Evolutionary conservation across 805 yeast species (phyloP), one percentile per base, ranked within the genome.

Genomic region (Kluyveromyces siamensis): DNA sequence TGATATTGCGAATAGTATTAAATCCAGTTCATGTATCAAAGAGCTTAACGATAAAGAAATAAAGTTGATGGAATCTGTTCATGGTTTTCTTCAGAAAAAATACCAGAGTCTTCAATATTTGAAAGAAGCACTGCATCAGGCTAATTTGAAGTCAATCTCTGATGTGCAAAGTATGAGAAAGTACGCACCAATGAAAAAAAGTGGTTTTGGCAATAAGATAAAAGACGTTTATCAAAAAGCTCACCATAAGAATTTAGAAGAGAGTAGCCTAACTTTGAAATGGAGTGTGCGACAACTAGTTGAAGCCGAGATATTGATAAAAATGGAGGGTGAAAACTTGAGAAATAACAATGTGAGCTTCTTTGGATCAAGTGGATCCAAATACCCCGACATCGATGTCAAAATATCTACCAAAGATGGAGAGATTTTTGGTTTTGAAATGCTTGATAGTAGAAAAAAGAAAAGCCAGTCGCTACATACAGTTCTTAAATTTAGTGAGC

Each of bases 1-100:
- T 59, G 87, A 86, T 53, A 83, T 93, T 52, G 95, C 96, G 0
- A 68, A 75, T 47, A 97, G 91, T 53, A 87, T 93, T 53, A 68
- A 66, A 52, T 75, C 79, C 48, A 80, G 80, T n/a, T 43, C 45
- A 33, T 43, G 45, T 36, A 43, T 43, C 65, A 46, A 70, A 37
- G 83, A 79, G 52, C 61, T 80, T 48, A 63, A 67, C 18, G 61
- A 69, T 18, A 72, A 79, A 6, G 62, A 67, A 60, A 61, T 2
- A 62, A 72, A 47, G 58, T 81, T 38, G 62, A 63, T n/a, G 75
- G 72, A 45, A 75, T 77, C 54, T 74, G 76, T 48, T 59, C 53
- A 7, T 71, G 69, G 50, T 61, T 78, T 33, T 68, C 72, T 48
- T 61, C 58, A 17, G 71, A 74, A 44, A 61, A 75, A 41, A 63